Base-by-base conservation (phyloP, 257 asterid species). In the Lithospermum erythrorhizon region DNA sequence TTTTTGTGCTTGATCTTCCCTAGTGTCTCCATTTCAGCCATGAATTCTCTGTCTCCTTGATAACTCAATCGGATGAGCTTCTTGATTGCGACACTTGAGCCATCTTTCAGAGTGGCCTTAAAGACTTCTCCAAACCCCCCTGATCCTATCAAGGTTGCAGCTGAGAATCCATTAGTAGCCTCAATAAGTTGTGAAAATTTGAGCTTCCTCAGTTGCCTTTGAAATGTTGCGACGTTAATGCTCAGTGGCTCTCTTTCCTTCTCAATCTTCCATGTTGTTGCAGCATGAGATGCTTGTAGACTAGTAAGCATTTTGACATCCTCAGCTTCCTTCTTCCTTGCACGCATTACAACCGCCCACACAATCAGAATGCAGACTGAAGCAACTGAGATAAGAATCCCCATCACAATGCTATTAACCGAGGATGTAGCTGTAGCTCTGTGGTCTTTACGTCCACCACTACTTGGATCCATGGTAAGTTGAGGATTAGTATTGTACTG, bases 161-260 rank as follows among this genome's bases (percentile, higher is more conserved):
- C 86, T 6, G 97, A 85, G 81, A 90, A 90, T 0, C 97, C 97
- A 45, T 90, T 85, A 0, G 97, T 87, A 5, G 97, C 96, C 68
- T 87, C 97, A 8, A 90, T 87, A 21, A 90, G 73, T 57, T 90
- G 97, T 0, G 97, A 90, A 73, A 90, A 90, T 24, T 79, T 87
- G 15, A 90, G 80, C 63, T 90, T 90, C 72, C 94, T 74, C 23
- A 90, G 63, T 45, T 90, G 86, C 48, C 96, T 70, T 55, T 90
- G 98, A 6, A 90, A 90, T 0, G 98, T 90, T 11, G 98, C 98
- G 0, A 90, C 96, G 18, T 90, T 90, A 56, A 90, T 90, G 79
- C 98, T 90, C 70, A 90, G n/a, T 1, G 98, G 98, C 71, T 90
- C 97, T 55, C 81, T 90, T 79, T 90, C 98, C 82, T 87, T 90